A percentile compares a stretch with the other conserved stretches of the same genome.
Evolutionary conservation across 345 rosid species (phyloP).

Genomic region (Cochlearia excelsa): DNA sequence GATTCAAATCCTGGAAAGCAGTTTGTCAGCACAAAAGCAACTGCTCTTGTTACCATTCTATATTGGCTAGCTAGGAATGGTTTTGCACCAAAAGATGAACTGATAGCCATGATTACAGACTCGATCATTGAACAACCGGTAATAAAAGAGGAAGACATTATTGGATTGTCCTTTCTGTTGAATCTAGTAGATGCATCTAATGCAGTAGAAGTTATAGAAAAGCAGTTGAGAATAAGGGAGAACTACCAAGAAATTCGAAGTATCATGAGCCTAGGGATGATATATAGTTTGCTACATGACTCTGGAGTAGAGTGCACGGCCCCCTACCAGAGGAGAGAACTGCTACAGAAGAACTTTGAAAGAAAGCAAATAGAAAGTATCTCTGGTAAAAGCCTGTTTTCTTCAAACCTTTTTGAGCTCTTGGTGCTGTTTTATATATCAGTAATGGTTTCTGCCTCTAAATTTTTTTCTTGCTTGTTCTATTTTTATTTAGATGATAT

Average conservation of each 20-base stretch:
- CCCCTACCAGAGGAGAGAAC: constrained; percentile 69
- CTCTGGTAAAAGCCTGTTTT: constrained; percentile 52
- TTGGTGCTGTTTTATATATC: constrained; percentile 17
- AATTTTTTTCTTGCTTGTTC: constrained; percentile 14
- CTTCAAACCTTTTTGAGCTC: background rate
- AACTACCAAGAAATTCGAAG: constrained; percentile 80
- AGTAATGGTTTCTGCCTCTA: constrained; percentile 16
- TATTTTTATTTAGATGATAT: constrained; percentile 60
- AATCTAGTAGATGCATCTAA: constrained; percentile 83
- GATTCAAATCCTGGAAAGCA: constrained; percentile 60
- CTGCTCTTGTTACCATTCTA: constrained; percentile 58
- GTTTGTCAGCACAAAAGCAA: constrained; percentile 58
- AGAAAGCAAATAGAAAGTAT: constrained; percentile 58
- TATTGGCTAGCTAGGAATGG: constrained; percentile 88
- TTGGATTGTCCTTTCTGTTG: constrained; percentile 83
- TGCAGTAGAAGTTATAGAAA: constrained; percentile 91
- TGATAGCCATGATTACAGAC: constrained; percentile 72
- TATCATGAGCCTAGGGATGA: constrained; percentile 92
- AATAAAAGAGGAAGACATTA: constrained; percentile 75
- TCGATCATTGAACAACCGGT: constrained; percentile 82
- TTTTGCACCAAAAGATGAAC: constrained; percentile 79
- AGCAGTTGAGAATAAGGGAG: constrained; percentile 70
- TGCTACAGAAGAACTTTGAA: constrained; percentile 58
- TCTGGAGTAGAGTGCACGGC: constrained; percentile 75
- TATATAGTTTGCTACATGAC: constrained; percentile 74